Conservation (phyloP, 108 stramenopile genomes). For the Cyclotella sp. region DNA sequence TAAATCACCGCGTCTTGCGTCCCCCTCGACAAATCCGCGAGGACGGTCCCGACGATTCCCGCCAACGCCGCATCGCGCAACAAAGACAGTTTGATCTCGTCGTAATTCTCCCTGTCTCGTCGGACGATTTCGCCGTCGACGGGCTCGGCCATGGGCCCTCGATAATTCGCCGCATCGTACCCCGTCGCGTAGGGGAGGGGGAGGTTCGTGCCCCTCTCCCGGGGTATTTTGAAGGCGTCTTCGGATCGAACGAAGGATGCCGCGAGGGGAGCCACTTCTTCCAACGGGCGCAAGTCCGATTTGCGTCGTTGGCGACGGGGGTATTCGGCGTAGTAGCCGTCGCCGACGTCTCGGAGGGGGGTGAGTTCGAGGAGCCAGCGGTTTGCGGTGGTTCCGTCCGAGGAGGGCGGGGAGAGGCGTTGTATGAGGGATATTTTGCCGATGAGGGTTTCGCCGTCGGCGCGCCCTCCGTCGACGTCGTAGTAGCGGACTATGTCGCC, state of each 20-base stretch:
- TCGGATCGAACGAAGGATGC: conserved; percentile 77
- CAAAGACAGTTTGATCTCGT: conserved; percentile 59
- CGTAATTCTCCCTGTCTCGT: conserved; percentile 60
- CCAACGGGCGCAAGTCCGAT: conserved; percentile 56
- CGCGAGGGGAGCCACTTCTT: conserved; percentile 65
- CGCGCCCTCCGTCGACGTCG: conserved; percentile 80
- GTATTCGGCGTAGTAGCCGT: conserved; percentile 87
- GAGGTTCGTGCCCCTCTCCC: conserved; percentile 33
- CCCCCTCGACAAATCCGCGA: conserved; percentile 61
- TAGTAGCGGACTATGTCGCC: conserved; percentile 85
- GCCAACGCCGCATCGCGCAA: conserved; percentile 63
- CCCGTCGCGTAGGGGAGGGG: conserved; percentile 32
- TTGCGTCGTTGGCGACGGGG: conserved; percentile 55
- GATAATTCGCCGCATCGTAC: conserved; percentile 66
- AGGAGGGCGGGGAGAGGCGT: conserved; percentile 14
- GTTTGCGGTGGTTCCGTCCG: conserved; percentile 29
- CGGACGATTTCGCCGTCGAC: conserved; percentile 60
- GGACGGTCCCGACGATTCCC: conserved; percentile 60
- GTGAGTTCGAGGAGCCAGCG: conserved; percentile 72
- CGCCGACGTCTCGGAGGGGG: conserved; percentile 81
- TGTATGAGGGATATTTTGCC: conserved; percentile 77
- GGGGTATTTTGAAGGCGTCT: conserved; percentile 82
- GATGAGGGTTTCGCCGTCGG: conserved; percentile 74
- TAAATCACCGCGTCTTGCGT: conserved; percentile 70
- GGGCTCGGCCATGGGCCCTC: conserved; percentile 59